A percentile compares a stretch with the other conserved stretches of the same genome.
phyloP scores from a whole-genome alignment of 2,329 filamentous ascomycete genomes.

The Fusarium xylarioides region DNA sequence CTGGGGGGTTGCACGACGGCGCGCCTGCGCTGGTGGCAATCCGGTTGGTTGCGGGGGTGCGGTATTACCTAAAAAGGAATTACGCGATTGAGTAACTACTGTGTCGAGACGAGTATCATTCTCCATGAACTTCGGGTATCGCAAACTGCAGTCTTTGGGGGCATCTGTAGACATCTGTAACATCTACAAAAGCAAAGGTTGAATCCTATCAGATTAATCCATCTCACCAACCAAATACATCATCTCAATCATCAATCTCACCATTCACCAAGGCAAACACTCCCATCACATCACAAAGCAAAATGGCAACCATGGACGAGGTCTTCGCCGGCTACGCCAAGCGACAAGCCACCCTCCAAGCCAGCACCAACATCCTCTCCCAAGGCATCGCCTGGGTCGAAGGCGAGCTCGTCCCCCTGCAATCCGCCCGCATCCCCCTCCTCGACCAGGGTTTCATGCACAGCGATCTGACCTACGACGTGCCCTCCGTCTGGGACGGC shows the following conservation, averaged over 20 bases:
- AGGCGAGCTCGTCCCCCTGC: slow-evolving; percentile 53
- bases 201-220: neutral
- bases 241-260: neutral
- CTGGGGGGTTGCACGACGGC: too few relatives aligned
- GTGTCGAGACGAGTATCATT: too few relatives aligned
- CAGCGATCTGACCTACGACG: slow-evolving; percentile 62
- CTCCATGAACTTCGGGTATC: neutral
- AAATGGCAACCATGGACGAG: slow-evolving; percentile 56
- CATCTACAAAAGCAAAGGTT: slow-evolving; percentile 10
- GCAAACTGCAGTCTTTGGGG: rapidly evolving
- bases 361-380: slow-evolving; percentile 28
- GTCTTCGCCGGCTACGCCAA: slow-evolving; percentile 51
- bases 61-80: slow-evolving; percentile 12
- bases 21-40: neutral
- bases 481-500: slow-evolving; percentile 61
- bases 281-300: too few relatives aligned
- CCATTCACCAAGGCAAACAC: too few relatives aligned
- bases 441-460: slow-evolving; percentile 62
- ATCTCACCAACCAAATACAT: neutral
- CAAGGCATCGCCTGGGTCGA: slow-evolving; percentile 59
- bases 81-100: neutral
- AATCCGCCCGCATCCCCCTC: slow-evolving; percentile 59
- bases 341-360: slow-evolving; percentile 40
- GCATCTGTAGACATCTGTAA: neutral
- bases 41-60: neutral